Evolutionary conservation across 1,284 basidiomycete species (phyloP), one percentile per base, ranked within the genome.

Genomic region (Rhodotorula sp.): DNA sequence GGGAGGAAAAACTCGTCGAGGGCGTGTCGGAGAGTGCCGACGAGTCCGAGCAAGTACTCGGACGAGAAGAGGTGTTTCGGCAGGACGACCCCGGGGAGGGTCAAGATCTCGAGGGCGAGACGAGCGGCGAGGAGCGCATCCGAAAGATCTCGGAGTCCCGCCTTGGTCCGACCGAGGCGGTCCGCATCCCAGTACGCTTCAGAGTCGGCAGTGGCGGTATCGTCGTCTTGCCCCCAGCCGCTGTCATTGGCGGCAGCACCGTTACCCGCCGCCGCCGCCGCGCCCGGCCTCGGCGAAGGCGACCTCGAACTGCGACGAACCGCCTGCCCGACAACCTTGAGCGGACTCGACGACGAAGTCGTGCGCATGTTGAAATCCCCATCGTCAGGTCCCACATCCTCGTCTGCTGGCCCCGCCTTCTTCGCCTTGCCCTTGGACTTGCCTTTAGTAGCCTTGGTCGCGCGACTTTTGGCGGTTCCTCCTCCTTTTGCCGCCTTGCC

Each of bases 31-130:
- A 78, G 67, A 15, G 67, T 49, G 15, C 64, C 10, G 60, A 93
- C 85, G 50, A 87, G 84, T 7, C 90, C 88, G 38, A 92, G 80
- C 18, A 88, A 85, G 4, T 87, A 86, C 16, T 73, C 68, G 66
- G 67, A 54, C 15, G 75, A 76, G 62, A 72, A 74, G 50, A 75
- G 71, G 14, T 64, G 60, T 31, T 73, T 69, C 3, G 64, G 69
- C 5, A 71, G 66, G 7, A 50, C 63, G 45, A 63, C 31, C 34
- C 57, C 48, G 3, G 55, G 55, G 28, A 73, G 66, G 18, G 71
- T 72, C 49, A 76, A 67, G 38, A 76, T 26, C 16, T 64, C 43
- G n/a, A 75, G 67, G 5, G 73, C 73, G 38, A 64, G 64, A 5
- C 69, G 70, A 16, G 65, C 48, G 0, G 73, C 70, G 65, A 70